Percentiles rank a stretch among this genome's conserved stretches.
phyloP scores from a whole-genome alignment of 495 filamentous ascomycete genomes.

The Talaromyces adpressus region DNA sequence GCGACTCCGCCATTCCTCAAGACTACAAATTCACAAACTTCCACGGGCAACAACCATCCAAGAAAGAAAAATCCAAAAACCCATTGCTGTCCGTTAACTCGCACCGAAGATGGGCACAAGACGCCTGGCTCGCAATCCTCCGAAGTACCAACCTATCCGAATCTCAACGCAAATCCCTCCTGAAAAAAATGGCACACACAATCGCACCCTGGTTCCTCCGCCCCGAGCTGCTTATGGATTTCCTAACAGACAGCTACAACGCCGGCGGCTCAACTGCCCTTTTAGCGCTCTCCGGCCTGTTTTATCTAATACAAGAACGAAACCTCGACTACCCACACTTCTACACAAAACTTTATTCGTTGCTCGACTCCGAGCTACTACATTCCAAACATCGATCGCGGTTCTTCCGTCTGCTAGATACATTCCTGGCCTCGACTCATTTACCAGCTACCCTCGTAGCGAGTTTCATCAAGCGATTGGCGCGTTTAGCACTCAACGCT shows the following conservation, averaged over 20 bases:
- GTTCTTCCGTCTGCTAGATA: slow-evolving; percentile 89
- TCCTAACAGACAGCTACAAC: slow-evolving; percentile 88
- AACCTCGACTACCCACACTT: slow-evolving; percentile 97
- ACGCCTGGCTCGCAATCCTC: slow-evolving; percentile 77
- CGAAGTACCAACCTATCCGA: slow-evolving; percentile 48
- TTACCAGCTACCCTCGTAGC: slow-evolving; percentile 84
- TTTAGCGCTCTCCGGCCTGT: slow-evolving; percentile 85
- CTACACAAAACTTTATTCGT: slow-evolving; percentile 87
- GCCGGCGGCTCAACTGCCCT: slow-evolving; percentile 77
- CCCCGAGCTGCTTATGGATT: slow-evolving; percentile 91
- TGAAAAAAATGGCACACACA: slow-evolving; percentile 62
- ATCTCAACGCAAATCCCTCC: slow-evolving; percentile 70
- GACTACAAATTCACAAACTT: slow-evolving; percentile 61
- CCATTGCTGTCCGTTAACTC: slow-evolving; percentile 25
- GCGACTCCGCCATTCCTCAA: slow-evolving; percentile 55
- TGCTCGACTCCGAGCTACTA: slow-evolving; percentile 75
- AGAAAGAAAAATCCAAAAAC: slow-evolving; percentile 58
- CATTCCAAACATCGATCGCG: slow-evolving; percentile 90
- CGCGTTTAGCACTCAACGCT: slow-evolving; percentile 72
- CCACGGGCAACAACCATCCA: slow-evolving; percentile 45
- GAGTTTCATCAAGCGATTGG: slow-evolving; percentile 89
- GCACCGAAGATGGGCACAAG: slow-evolving; percentile 58
- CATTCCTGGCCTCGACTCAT: slow-evolving; percentile 88
- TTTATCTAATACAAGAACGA: slow-evolving; percentile 85
- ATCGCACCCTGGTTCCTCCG: slow-evolving; percentile 85